Conservation (phyloP, 2,329 filamentous ascomycete genomes). For the Ophiostoma quercus region DNA sequence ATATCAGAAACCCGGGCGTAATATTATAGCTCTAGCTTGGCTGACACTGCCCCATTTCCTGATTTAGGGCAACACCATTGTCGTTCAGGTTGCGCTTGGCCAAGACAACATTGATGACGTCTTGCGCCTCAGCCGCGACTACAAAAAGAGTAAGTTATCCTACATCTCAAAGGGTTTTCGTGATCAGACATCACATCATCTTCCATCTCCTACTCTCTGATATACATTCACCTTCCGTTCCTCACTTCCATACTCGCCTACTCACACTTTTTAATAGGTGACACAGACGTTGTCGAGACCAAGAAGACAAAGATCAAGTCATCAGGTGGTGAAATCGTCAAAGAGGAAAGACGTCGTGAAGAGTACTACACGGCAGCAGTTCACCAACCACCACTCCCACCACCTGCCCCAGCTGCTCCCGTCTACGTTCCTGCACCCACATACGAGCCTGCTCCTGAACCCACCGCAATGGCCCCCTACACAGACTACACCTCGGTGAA, state of each 20-base stretch:
- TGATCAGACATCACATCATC: not conserved
- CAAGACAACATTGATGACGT: slow-evolving; percentile 90
- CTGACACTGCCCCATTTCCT: not conserved
- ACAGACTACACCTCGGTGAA: slow-evolving; percentile 38
- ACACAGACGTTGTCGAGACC: slow-evolving; percentile 21
- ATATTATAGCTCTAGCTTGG: not conserved
- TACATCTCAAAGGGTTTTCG: not conserved
- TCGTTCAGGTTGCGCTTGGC: slow-evolving; percentile 77
- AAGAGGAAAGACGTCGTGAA: slow-evolving; percentile 45
- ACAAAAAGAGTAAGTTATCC: slow-evolving; percentile 50
- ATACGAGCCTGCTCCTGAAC: not conserved
- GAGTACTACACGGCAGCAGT: slow-evolving; percentile 36
- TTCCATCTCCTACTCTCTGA: slow-evolving; percentile 14
- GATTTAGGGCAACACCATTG: slow-evolving; percentile 66
- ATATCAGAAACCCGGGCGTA: not conserved
- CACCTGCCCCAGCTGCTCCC: slow-evolving; percentile 1
- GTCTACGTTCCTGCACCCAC: slow-evolving; percentile 14
- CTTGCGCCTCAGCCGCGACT: slow-evolving; percentile 74
- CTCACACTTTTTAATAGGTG: not conserved
- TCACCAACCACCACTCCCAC: slow-evolving; percentile 23
- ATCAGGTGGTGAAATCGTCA: slow-evolving; percentile 39
- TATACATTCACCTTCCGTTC: not conserved
- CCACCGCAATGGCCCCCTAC: not conserved
- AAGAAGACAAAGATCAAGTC: slow-evolving; percentile 21
- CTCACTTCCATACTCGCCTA: not conserved